Percentiles rank a stretch among this genome's conserved stretches.
Evolutionary conservation across 2,329 filamentous ascomycete species (phyloP).

Genomic region (Stagonosporopsis cucurbitacearum): DNA sequence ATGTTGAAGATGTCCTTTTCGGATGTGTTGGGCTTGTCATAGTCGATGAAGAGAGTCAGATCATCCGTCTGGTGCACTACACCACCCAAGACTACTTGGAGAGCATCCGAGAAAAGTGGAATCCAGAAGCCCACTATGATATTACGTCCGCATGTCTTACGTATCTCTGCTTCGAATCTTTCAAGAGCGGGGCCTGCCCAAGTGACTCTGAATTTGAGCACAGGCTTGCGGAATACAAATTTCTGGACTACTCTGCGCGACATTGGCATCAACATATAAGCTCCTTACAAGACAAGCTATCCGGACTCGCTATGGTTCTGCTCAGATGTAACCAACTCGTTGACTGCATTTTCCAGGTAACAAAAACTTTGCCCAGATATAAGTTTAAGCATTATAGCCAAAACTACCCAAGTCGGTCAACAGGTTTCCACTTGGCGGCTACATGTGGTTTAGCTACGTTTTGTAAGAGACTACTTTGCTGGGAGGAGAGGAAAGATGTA

Average conservation of each 20-base stretch:
- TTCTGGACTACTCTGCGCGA: constrained; percentile 38
- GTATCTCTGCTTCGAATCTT: constrained; percentile 38
- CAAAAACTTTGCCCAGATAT: neutral
- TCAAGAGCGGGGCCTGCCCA: constrained; percentile 24
- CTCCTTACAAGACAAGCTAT: neutral
- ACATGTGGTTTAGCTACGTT: neutral
- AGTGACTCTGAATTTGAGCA: constrained; percentile 21
- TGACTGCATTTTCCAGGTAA: neutral
- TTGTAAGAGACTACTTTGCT: neutral
- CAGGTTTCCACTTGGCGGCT: neutral
- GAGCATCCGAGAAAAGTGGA: constrained; percentile 29
- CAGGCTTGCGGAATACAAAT: constrained; percentile 22
- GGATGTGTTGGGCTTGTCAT: constrained; percentile 42
- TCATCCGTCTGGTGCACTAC: constrained; percentile 40
- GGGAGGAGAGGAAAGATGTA: neutral
- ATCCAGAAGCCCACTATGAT: constrained; percentile 22
- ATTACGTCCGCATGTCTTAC: constrained; percentile 38
- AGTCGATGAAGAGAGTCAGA: constrained; percentile 35
- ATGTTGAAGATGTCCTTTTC: constrained; percentile 23
- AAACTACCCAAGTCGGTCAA: neutral
- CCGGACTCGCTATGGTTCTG: constrained; percentile 10
- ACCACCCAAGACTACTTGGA: constrained; percentile 42
- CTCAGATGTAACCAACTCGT: neutral
- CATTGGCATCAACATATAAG: constrained; percentile 36
- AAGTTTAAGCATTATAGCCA: neutral